Evolutionary conservation across 768 basidiomycete species (phyloP).

Genomic region (Lanmaoa pseudosensibilis): DNA sequence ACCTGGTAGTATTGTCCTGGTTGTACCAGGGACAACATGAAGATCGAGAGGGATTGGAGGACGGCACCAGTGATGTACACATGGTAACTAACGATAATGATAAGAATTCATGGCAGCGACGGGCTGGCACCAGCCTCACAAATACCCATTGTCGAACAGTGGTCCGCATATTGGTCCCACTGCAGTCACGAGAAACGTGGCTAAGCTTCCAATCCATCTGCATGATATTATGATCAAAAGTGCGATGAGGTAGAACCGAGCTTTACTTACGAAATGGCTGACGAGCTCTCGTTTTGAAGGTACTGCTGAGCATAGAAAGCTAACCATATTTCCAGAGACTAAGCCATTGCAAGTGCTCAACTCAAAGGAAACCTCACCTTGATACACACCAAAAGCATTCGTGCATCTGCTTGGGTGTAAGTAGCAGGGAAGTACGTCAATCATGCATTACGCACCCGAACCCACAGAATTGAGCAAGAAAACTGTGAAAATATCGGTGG

Average conservation of each 20-base stretch:
- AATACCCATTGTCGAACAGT: constrained; percentile 29
- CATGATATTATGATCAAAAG: background rate
- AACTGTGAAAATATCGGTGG: constrained; percentile 14
- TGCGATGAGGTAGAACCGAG: too few species aligned
- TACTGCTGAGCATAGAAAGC: constrained; percentile 25
- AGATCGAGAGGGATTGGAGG: constrained; percentile 32
- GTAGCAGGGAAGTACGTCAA: background rate
- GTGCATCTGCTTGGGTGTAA: constrained; percentile 14
- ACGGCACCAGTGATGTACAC: constrained; percentile 27
- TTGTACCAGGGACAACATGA: constrained; percentile 39
- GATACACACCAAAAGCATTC: constrained; percentile 30
- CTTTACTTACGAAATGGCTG: constrained; percentile 24
- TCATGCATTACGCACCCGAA: constrained; percentile 18
- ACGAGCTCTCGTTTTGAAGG: constrained; percentile 22
- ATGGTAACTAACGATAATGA: constrained; percentile 5
- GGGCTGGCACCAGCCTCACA: constrained; percentile 14
- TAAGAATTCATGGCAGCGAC: background rate
- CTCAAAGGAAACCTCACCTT: constrained; percentile 9
- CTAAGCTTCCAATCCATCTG: constrained; percentile 31
- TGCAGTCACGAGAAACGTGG: constrained; percentile 15
- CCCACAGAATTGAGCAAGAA: constrained; percentile 28
- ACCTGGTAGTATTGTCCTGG: constrained; percentile 40
- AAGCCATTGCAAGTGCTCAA: background rate
- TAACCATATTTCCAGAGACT: background rate
- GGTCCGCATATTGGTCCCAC: constrained; percentile 27